Evolutionary conservation across 2,329 filamentous ascomycete species (phyloP).

Genomic region (Diaporthe citrichinensis): DNA sequence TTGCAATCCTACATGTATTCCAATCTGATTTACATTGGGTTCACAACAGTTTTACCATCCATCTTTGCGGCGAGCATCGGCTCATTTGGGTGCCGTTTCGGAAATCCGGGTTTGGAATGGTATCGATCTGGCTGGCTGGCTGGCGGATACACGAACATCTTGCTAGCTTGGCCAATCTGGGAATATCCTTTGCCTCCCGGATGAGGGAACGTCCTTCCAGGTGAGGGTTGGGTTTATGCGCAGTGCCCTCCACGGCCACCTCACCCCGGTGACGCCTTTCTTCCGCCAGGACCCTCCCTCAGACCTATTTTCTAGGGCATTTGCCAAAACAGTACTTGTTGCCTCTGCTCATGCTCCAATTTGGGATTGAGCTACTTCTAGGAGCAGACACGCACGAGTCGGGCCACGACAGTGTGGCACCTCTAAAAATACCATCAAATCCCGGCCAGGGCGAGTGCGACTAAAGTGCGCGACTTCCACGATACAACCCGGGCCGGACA

Average conservation of each 20-base stretch:
- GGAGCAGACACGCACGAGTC: background rate
- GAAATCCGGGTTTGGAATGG: too few relatives aligned
- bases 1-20: too few relatives aligned
- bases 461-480: too few relatives aligned
- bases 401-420: background rate
- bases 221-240: background rate
- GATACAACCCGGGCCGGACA: background rate
- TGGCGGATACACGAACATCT: too few relatives aligned
- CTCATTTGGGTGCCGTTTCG: too few relatives aligned
- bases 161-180: background rate
- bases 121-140: too few relatives aligned
- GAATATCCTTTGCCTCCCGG: background rate
- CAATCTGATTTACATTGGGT: too few relatives aligned
- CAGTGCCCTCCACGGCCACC: background rate
- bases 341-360: background rate
- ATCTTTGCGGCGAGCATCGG: too few relatives aligned
- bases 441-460: too few relatives aligned
- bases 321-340: background rate
- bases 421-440: background rate
- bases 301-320: too few relatives aligned
- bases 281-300: background rate
- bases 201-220: background rate
- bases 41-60: too few relatives aligned
- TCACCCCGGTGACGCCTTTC: too few relatives aligned
- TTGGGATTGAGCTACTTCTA: background rate